phyloP scores from a whole-genome alignment of 345 rosid genomes.

The Schrenkiella parvula region DNA sequence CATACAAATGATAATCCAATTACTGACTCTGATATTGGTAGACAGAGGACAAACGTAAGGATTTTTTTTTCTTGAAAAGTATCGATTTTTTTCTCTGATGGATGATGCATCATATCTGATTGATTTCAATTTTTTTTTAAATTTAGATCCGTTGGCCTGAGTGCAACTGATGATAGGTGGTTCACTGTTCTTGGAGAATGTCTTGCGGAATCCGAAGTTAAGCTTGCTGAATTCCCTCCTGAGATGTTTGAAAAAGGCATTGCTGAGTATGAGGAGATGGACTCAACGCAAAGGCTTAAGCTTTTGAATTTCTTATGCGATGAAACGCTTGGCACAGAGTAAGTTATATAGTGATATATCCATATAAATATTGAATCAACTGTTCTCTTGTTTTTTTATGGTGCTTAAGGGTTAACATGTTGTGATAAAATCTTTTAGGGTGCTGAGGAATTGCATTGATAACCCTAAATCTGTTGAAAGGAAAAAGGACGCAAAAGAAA shows the following conservation, averaged over 20 bases:
- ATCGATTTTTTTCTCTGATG: neutral
- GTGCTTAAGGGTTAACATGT: neutral
- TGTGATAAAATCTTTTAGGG: conserved; percentile 15
- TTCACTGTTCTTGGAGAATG: conserved; percentile 44
- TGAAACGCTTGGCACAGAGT: conserved; percentile 59
- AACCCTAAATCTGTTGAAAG: conserved; percentile 36
- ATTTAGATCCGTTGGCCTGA: conserved; percentile 47
- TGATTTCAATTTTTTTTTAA: conserved; percentile 10
- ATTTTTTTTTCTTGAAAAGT: neutral
- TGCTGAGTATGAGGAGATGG: conserved; percentile 42
- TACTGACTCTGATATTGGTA: conserved; percentile 48
- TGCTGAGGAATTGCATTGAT: conserved; percentile 58
- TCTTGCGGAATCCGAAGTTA: conserved; percentile 38
- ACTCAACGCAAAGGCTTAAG: conserved; percentile 41
- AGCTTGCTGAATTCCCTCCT: conserved; percentile 34
- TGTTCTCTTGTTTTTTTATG: neutral
- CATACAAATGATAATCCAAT: conserved; percentile 51
- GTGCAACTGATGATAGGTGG: conserved; percentile 55
- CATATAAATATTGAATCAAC: neutral
- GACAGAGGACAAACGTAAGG: conserved; percentile 57
- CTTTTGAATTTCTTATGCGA: conserved; percentile 66
- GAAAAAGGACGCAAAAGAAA: conserved; percentile 49
- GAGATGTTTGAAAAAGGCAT: conserved; percentile 34
- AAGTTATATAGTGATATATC: conserved; percentile 31
- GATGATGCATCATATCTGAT: neutral